Evolutionary conservation across 352 stramenopile genomes (phyloP), one percentile per base, ranked within the genome.

Genomic region (Pythium aphanidermatum): DNA sequence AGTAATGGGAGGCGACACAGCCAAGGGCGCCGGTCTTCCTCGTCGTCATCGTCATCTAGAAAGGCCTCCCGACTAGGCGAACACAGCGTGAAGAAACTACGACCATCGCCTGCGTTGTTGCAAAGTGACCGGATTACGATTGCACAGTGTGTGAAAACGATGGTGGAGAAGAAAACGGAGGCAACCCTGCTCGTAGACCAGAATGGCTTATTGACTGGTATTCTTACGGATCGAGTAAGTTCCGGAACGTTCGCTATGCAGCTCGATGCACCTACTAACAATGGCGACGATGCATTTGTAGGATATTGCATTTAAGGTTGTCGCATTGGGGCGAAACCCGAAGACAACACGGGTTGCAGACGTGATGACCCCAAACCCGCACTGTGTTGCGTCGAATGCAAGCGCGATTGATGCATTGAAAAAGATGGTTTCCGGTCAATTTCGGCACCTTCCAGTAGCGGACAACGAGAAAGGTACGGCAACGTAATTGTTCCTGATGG

Each of bases 341-440:
- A 68, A 74, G 25, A 64, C 59, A 5, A 97, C 87, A 26, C 62
- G 66, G 28, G 88, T 96, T 14, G 60, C 70, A 24, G 70, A 90
- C 28, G 84, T 98, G 20, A 98, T 98, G 95, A 98, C 95, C 12
- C 65, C 77, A 6, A 96, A 97, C 60, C 95, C 93, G 36, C 95
- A 95, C 16, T 98, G 92, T 44, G 95, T 99, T 14, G 70, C 74
- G 14, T 83, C 86, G 41, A 86, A 90, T 46, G 93, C 96, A 43
- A 87, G 82, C 31, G 95, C 94, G 5, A 96, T 98, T 50, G 95
- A 98, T 52, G 96, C 96, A 7, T 75, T 99, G 19, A 88, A 96
- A 39, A 96, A 89, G 29, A 99, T 99, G 96, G 85, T 98, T 23
- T 95, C 96, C 35, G 83, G 83, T 3, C 78, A 92, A 35, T 99